These are phyloP conservation scores for Phialemoniopsis sp. DNA, from an alignment of 2,329 filamentous ascomycete species.

Conservation along the genomic window DNA sequence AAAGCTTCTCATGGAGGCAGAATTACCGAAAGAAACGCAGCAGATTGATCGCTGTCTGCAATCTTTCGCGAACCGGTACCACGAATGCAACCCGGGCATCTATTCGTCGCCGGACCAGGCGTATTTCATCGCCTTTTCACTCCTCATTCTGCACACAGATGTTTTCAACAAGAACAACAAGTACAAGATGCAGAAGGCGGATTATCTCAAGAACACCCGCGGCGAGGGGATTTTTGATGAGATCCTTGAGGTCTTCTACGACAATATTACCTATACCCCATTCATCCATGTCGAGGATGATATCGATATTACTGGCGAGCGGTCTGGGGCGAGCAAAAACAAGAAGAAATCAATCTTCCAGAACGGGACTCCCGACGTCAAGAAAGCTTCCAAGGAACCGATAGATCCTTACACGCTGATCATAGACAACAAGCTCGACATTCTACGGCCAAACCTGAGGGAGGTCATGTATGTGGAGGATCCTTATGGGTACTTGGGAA, in stretches of 20 bases:
- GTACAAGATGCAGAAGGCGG: slow-evolving; percentile 93
- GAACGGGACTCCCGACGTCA: slow-evolving; percentile 58
- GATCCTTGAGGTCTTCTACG: slow-evolving; percentile 92
- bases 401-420: slow-evolving; percentile 95
- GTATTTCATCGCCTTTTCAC: slow-evolving; percentile 97
- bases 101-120: slow-evolving; percentile 88
- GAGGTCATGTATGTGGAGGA: slow-evolving; percentile 93
- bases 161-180: slow-evolving; percentile 99
- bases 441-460: slow-evolving; percentile 77
- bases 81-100: slow-evolving; percentile 97
- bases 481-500: slow-evolving; percentile 83
- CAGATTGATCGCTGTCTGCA: slow-evolving; percentile 95
- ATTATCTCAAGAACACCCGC: slow-evolving; percentile 92
- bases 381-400: slow-evolving; percentile 70
- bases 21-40: slow-evolving; percentile 94
- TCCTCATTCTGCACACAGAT: slow-evolving; percentile 94
- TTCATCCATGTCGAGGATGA: slow-evolving; percentile 98
- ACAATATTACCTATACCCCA: slow-evolving; percentile 96
- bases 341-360: slow-evolving; percentile 69
- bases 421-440: slow-evolving; percentile 81
- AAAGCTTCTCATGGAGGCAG: slow-evolving; percentile 93
- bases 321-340: slow-evolving; percentile 65
- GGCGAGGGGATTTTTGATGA: slow-evolving; percentile 93
- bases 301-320: slow-evolving; percentile 71
- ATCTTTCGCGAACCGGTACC: slow-evolving; percentile 92